phyloP scores from a whole-genome alignment of 108 stramenopile genomes.

The Pseudonitzschia pungens region DNA sequence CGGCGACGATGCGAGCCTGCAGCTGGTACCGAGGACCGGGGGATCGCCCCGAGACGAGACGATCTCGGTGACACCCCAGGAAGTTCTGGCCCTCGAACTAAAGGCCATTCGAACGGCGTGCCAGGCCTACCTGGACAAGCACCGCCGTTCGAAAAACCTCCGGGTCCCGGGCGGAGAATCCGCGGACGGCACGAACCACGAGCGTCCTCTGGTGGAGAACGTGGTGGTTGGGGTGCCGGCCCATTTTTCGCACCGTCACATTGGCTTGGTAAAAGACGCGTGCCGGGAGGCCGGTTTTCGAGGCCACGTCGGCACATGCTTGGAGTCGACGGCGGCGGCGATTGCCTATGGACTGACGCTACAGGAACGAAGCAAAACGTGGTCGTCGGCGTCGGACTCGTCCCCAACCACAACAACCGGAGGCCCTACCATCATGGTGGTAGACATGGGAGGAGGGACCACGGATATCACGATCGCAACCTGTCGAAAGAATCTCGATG shows the following conservation, averaged over 20 bases:
- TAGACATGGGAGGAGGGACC: slow-evolving; percentile 89
- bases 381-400: not conserved
- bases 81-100: slow-evolving; percentile 53
- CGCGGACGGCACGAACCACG: not conserved
- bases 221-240: slow-evolving; percentile 80
- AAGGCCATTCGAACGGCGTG: slow-evolving; percentile 50
- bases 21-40: slow-evolving; percentile 9
- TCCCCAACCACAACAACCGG: not conserved
- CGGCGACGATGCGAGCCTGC: slow-evolving; percentile 23
- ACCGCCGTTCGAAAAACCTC: slow-evolving; percentile 41
- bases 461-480: slow-evolving; percentile 81
- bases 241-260: slow-evolving; percentile 62
- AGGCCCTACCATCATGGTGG: slow-evolving; percentile 65
- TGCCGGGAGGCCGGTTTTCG: slow-evolving; percentile 65
- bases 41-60: slow-evolving; percentile 16
- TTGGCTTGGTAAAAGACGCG: slow-evolving; percentile 51
- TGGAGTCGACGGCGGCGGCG: slow-evolving; percentile 82
- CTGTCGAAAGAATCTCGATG: slow-evolving; percentile 1
- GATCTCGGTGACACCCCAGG: slow-evolving; percentile 48
- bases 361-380: slow-evolving; percentile 16
- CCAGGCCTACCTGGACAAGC: slow-evolving; percentile 44
- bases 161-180: slow-evolving; percentile 39
- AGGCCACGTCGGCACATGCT: slow-evolving; percentile 59
- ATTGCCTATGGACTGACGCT: slow-evolving; percentile 80
- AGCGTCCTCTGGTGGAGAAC: slow-evolving; percentile 23